Base-by-base conservation (phyloP, 805 yeast species). In the Lipomyces spencermartinsiae region DNA sequence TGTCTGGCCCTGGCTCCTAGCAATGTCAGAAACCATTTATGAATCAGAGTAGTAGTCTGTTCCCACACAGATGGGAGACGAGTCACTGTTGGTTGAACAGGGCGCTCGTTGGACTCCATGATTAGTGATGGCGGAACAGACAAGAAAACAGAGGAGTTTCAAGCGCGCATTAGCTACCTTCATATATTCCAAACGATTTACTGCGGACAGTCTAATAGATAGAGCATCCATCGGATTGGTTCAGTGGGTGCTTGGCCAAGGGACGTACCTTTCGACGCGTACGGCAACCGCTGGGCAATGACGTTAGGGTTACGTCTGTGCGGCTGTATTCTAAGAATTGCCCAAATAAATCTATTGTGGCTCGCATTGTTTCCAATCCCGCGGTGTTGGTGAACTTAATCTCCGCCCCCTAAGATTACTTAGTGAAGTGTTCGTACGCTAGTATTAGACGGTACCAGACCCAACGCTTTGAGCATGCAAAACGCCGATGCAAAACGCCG, bases 1-100 rank as follows among this genome's bases (percentile, higher is more conserved):
- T 25, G 29, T 25, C 29, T 25, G 29, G 29, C 29, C 29, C 31
- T 4, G 77, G 68, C 53, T 39, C 78, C 56, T 35, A 64, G n/a
- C n/a, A 67, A 54, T n/a, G 33, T 19, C 9, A 66, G 43, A 49
- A 33, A 58, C 58, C 62, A 51, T 46, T 66, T 66, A 16, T 60
- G 61, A 22, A 33, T 43, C 7, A 68, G 61, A 14, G 59, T 66
- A 29, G 31, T 16, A 4, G 49, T 29, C 63, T 66, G 70, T 14
- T 25, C 33, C 56, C 56, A 53, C 19, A 53, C 49, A 43, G 49
- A 43, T 43, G 49, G 49, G n/a, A 43, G 49, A 25, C 29, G 29
- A 14, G 19, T 43, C 19, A 43, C 49, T 35, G 14, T 4, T 1
- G 12, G 49, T n/a, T 16, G n/a, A 16, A n/a, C n/a, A n/a, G 19